Conservation (phyloP, 257 asterid species). For the Gynochthodes officinalis region DNA sequence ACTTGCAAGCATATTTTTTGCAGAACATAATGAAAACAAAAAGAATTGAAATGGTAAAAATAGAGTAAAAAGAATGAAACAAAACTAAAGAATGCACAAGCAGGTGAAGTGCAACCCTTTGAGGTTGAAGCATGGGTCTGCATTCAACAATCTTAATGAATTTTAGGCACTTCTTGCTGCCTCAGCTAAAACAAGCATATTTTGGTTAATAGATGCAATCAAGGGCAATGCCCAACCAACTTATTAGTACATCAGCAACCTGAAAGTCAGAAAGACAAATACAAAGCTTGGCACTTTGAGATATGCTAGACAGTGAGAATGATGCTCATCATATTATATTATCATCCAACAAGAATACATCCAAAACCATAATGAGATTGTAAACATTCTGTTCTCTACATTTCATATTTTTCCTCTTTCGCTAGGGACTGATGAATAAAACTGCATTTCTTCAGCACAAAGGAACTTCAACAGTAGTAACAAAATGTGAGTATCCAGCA, state of each 20-base stretch:
- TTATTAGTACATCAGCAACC: background rate
- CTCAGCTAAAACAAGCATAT: background rate
- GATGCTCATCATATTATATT: background rate
- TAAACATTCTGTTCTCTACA: background rate
- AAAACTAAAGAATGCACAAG: background rate
- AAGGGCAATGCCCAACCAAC: background rate
- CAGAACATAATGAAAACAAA: conserved; percentile 1
- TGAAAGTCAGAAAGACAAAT: background rate
- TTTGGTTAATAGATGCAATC: too few relatives aligned
- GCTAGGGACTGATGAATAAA: background rate
- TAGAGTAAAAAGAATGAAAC: background rate
- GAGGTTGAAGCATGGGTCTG: background rate
- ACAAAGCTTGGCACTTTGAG: too few relatives aligned
- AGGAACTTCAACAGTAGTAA: background rate
- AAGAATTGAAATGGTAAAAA: background rate
- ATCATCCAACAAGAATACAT: conserved; percentile 1
- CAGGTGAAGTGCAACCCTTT: background rate
- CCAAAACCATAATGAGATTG: background rate
- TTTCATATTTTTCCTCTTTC: background rate
- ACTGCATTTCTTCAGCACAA: background rate
- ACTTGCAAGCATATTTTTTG: background rate
- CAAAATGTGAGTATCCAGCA: background rate
- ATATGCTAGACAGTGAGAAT: background rate
- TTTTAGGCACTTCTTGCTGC: background rate
- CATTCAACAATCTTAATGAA: background rate